Evolutionary conservation across 1,139 yeast species (phyloP).

Genomic region (Geotrichum fermentans): DNA sequence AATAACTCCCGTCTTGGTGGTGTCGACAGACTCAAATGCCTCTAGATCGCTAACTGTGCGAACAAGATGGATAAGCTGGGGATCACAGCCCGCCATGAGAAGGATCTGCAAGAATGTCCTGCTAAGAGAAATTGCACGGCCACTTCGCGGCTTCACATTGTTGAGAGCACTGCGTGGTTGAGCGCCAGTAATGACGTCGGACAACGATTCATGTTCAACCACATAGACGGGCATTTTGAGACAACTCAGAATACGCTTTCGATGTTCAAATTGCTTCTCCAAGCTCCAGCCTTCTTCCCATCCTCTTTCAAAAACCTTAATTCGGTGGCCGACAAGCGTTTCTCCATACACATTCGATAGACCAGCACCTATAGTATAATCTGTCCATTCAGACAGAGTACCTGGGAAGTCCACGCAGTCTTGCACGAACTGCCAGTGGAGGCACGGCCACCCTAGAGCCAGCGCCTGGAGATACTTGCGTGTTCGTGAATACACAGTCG

Average conservation of each 20-base stretch:
- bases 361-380: conserved; percentile 72
- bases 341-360: conserved; percentile 41
- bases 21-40: neutral
- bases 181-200: conserved; percentile 9
- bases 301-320: conserved; percentile 24
- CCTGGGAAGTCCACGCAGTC: conserved; percentile 45
- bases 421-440: conserved; percentile 56
- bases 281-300: conserved; percentile 27
- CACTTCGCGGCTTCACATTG: conserved; percentile 13
- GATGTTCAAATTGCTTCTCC: conserved; percentile 27
- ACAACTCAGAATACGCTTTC: conserved; percentile 25
- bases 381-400: conserved; percentile 42
- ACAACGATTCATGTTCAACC: conserved; percentile 18
- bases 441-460: conserved; percentile 87
- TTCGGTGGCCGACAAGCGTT: conserved; percentile 26
- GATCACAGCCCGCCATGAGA: conserved; percentile 8
- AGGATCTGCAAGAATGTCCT: conserved; percentile 2
- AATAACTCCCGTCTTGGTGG: neutral
- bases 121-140: conserved; percentile 6
- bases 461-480: conserved; percentile 76
- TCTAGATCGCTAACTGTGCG: neutral
- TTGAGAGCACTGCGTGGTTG: neutral
- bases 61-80: neutral
- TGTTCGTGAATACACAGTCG: conserved; percentile 57
- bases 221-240: conserved; percentile 27